A percentile compares a stretch with the other conserved stretches of the same genome.
Conservation (phyloP, 2,329 filamentous ascomycete species). For the Tolypocladium cylindrosporum region DNA sequence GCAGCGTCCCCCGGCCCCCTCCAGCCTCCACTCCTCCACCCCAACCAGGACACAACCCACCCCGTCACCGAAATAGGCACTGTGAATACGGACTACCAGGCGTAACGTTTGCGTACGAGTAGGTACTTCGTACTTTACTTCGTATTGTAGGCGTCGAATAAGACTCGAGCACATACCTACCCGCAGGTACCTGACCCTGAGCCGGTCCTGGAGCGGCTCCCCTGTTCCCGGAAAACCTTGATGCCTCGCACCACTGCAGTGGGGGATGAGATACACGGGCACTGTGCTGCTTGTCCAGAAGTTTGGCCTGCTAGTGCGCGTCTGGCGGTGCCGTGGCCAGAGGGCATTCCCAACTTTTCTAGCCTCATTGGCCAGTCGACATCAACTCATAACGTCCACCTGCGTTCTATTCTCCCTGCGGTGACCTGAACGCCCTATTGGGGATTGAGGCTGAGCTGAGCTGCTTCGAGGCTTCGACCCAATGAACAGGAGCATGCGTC, state of each 20-base stretch:
- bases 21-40: background rate
- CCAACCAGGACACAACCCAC: background rate
- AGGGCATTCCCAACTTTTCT: background rate
- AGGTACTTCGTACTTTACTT: too few relatives aligned
- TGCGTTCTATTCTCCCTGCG: background rate
- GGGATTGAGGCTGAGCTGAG: background rate
- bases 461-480: background rate
- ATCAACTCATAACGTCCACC: background rate
- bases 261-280: background rate
- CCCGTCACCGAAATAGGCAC: background rate
- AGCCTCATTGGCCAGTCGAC: background rate
- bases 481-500: background rate
- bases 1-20: slow-evolving; percentile 3
- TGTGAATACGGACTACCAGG: background rate
- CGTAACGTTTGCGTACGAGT: background rate
- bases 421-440: background rate
- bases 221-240: background rate
- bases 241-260: background rate
- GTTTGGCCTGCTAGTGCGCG: background rate
- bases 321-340: background rate
- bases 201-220: too few relatives aligned
- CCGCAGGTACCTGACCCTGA: background rate
- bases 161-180: background rate
- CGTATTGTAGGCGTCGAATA: background rate
- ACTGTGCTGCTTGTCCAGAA: background rate